A percentile compares a stretch with the other conserved stretches of the same genome.
These are phyloP conservation scores for Pseudocercospora fuligena DNA, from an alignment of 2,329 filamentous ascomycete genomes.

Conservation along the genomic window DNA sequence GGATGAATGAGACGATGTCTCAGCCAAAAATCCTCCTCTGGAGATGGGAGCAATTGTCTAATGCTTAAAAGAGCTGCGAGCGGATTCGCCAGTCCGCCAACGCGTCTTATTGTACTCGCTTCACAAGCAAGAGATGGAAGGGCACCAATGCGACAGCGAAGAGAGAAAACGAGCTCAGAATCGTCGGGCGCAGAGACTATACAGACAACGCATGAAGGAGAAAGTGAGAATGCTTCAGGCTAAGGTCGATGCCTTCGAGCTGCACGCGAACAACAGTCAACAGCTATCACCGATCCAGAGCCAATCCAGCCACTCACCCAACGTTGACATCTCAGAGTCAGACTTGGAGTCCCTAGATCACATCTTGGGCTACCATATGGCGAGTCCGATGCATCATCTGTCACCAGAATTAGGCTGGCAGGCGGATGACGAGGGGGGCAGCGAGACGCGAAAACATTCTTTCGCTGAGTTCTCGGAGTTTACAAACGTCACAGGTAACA, in stretches of 20 bases:
- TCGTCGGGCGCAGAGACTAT: neutral
- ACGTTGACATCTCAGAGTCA: neutral
- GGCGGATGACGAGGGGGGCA: neutral
- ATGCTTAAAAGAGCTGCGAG: neutral
- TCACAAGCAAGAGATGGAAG: neutral
- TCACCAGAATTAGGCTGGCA: neutral
- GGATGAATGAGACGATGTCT: neutral
- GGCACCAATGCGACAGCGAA: neutral
- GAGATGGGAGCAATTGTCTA: neutral
- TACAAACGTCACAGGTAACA: neutral
- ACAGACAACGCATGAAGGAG: conserved; percentile 1
- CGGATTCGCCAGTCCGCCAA: neutral
- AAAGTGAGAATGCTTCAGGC: neutral
- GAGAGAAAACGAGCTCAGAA: neutral
- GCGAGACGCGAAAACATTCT: neutral
- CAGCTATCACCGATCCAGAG: neutral
- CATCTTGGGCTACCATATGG: neutral
- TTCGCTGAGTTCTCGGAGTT: neutral
- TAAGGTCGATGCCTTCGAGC: neutral
- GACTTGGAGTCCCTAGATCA: neutral
- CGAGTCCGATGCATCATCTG: neutral
- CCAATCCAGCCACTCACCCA: neutral
- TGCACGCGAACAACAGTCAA: neutral
- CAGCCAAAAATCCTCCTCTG: neutral
- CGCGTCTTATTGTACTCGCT: neutral